phyloP scores from a whole-genome alignment of 2,329 filamentous ascomycete genomes.

The Ciborinia camelliae region DNA sequence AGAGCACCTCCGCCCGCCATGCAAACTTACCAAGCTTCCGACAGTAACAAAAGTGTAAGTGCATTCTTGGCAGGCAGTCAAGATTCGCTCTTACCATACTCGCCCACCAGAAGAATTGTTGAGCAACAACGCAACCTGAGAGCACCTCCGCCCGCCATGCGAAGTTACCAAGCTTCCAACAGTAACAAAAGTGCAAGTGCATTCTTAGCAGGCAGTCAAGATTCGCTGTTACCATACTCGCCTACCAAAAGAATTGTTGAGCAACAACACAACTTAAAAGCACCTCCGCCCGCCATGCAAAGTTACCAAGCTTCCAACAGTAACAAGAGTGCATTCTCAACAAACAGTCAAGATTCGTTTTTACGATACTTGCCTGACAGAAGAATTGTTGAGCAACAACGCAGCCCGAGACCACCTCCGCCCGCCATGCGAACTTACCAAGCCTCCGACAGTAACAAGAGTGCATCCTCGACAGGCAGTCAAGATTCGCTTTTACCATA shows the following conservation, averaged over 20 bases:
- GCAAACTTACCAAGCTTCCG: background rate
- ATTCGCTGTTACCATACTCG: too few relatives aligned
- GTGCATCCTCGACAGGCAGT: background rate
- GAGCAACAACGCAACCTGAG: background rate
- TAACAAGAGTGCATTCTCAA: too few relatives aligned
- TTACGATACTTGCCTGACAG: too few relatives aligned
- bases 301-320: background rate
- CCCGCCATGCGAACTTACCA: background rate
- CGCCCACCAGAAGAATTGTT: background rate
- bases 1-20: background rate
- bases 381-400: background rate
- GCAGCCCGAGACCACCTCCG: background rate
- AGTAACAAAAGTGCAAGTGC: background rate
- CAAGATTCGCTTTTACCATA: slow-evolving; percentile 8
- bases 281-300: background rate
- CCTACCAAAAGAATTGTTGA: background rate
- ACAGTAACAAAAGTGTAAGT: background rate
- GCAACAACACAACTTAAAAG: background rate
- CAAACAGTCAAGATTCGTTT: background rate
- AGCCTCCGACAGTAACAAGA: background rate
- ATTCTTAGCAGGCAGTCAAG: too few relatives aligned
- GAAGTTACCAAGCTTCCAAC: background rate
- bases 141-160: background rate
- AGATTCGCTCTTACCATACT: slow-evolving; percentile 3
- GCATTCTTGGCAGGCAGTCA: slow-evolving; percentile 3